Percentiles rank a stretch among this genome's conserved stretches.
Evolutionary conservation across 352 stramenopile species (phyloP).

Genomic region (Elongisporangium senticosum): DNA sequence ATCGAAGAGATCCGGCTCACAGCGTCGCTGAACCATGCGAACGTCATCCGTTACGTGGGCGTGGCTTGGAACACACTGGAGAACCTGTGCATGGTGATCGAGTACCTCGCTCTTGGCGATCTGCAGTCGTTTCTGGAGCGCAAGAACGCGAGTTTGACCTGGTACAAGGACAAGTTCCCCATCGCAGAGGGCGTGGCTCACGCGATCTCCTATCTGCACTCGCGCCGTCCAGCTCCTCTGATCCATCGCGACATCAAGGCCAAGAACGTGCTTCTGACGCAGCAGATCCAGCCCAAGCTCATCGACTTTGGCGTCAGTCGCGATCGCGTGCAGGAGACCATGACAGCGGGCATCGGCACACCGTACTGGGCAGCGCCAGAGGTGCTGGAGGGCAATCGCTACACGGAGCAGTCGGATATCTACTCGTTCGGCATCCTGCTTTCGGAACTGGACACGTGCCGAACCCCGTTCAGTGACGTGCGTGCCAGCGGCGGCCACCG

Average conservation of each 20-base stretch:
- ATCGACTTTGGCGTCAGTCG: constrained; percentile 42
- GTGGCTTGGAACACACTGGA: constrained; percentile 43
- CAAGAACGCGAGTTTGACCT: constrained; percentile 20
- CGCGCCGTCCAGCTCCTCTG: constrained; percentile 18
- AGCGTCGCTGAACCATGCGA: constrained; percentile 33
- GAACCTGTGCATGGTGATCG: constrained; percentile 42
- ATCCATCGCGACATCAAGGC: constrained; percentile 81
- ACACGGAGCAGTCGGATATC: constrained; percentile 63
- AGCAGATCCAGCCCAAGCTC: constrained; percentile 23
- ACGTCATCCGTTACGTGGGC: constrained; percentile 42
- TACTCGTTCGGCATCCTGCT: constrained; percentile 69
- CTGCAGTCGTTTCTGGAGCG: constrained; percentile 34
- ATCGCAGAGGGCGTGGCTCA: constrained; percentile 30
- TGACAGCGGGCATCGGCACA: constrained; percentile 42
- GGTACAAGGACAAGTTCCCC: constrained; percentile 28
- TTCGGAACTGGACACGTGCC: constrained; percentile 39
- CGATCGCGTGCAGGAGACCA: constrained; percentile 18
- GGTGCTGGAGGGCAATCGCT: constrained; percentile 47
- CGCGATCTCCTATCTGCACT: constrained; percentile 35
- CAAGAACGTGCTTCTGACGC: constrained; percentile 68
- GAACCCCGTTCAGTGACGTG: constrained; percentile 22
- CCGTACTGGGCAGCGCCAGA: constrained; percentile 65
- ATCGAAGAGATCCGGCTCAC: constrained; percentile 45
- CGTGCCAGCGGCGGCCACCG: constrained; percentile 9
- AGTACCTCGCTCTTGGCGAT: constrained; percentile 48